These are phyloP conservation scores for Podospora pseudoanserina DNA, from an alignment of 495 filamentous ascomycete species.

Conservation along the genomic window DNA sequence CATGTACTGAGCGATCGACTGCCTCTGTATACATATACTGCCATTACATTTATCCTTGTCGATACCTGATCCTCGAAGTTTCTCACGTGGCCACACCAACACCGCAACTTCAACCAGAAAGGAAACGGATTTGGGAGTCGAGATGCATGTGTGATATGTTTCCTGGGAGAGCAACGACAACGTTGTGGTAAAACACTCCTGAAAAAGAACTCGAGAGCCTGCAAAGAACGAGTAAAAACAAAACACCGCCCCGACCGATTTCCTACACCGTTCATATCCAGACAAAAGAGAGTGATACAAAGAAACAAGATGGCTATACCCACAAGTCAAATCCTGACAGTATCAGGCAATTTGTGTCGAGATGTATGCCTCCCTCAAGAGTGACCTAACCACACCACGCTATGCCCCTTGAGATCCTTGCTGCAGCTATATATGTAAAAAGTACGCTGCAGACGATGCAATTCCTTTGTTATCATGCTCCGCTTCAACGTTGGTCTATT, in stretches of 20 bases:
- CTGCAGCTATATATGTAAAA: background rate
- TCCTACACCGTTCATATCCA: conserved; percentile 4
- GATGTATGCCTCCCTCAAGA: conserved; percentile 12
- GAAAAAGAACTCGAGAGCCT: no score
- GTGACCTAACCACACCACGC: conserved; percentile 1
- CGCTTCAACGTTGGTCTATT: background rate
- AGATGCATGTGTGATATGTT: no score
- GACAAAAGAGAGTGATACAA: background rate
- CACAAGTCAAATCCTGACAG: background rate
- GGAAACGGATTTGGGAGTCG: no score
- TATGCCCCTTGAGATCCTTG: background rate
- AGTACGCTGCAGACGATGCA: background rate
- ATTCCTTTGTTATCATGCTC: background rate
- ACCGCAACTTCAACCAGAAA: no score
- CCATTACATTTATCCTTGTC: no score
- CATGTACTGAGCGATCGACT: no score
- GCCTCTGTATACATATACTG: no score
- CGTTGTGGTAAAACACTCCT: no score
- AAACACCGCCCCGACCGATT: background rate
- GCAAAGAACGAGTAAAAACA: background rate
- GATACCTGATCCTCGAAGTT: no score
- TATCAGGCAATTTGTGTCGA: background rate
- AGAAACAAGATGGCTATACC: background rate
- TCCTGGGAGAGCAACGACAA: no score
- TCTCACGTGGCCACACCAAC: no score